Conservation (phyloP, 768 basidiomycete species). For the Ramaria rubella region DNA sequence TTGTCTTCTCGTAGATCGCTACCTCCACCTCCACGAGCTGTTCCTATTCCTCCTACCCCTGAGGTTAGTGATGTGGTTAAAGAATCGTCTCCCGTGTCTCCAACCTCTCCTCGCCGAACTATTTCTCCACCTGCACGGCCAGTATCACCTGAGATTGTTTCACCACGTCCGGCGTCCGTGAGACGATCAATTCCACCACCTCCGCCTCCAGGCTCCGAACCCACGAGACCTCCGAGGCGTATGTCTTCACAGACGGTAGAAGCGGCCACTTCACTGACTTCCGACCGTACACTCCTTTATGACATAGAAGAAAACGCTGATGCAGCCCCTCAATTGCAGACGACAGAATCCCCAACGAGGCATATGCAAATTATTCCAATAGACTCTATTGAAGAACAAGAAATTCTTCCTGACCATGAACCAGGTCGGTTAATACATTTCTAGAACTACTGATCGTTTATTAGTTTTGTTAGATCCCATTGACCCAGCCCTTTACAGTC, state of each 20-base stretch:
- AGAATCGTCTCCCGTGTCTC: neutral
- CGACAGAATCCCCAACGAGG: constrained; percentile 11
- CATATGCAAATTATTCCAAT: constrained; percentile 8
- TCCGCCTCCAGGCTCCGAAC: neutral
- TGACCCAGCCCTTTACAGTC: constrained; percentile 56
- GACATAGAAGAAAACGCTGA: neutral
- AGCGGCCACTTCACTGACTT: neutral
- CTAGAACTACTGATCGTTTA: neutral
- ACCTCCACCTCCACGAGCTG: constrained; percentile 6
- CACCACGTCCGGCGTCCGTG: neutral
- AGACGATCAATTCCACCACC: constrained; percentile 3
- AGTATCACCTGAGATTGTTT: neutral
- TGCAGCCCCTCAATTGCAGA: neutral
- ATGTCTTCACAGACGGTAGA: neutral
- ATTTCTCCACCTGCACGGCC: constrained; percentile 5
- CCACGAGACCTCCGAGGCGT: neutral
- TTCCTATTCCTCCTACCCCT: constrained; percentile 9
- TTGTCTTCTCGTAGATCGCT: constrained; percentile 8
- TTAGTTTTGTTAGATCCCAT: constrained; percentile 50
- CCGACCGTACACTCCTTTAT: neutral
- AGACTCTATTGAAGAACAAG: constrained; percentile 21
- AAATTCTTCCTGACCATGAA: constrained; percentile 56
- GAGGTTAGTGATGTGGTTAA: neutral
- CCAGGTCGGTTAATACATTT: constrained; percentile 39
- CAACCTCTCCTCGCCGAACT: neutral